A percentile compares a stretch with the other conserved stretches of the same genome.
These are phyloP conservation scores for Thielaviopsis punctulata DNA, from an alignment of 2,329 filamentous ascomycete genomes.

Conservation along the genomic window DNA sequence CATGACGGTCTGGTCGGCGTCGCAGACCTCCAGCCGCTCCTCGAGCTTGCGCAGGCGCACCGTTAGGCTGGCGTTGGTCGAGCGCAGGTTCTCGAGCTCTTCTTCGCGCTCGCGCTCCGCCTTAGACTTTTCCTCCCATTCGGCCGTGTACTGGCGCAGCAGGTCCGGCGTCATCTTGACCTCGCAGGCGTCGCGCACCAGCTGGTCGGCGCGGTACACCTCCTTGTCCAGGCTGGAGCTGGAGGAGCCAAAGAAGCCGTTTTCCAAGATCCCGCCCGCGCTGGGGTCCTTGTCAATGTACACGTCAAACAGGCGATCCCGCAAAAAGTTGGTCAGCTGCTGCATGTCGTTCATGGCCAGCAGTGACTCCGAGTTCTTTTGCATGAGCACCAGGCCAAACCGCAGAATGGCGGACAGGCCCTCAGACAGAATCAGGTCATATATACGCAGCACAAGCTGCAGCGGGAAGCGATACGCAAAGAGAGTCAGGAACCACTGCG, in stretches of 20 bases:
- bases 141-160: constrained; percentile 60
- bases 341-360: constrained; percentile 83
- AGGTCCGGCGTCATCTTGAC: constrained; percentile 71
- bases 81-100: constrained; percentile 59
- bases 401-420: constrained; percentile 85
- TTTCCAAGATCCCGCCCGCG: constrained; percentile 82
- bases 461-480: constrained; percentile 96
- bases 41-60: constrained; percentile 70
- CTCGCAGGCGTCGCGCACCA: constrained; percentile 83
- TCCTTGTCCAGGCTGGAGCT: constrained; percentile 84
- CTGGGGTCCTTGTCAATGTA: constrained; percentile 93
- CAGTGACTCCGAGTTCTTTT: constrained; percentile 68
- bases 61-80: constrained; percentile 49
- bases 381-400: constrained; percentile 91
- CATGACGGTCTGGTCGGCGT: constrained; percentile 77
- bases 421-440: constrained; percentile 86
- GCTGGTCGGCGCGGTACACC: constrained; percentile 81
- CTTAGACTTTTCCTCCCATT: constrained; percentile 89
- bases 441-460: constrained; percentile 88
- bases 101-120: constrained; percentile 64
- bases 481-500: constrained; percentile 97
- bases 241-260: constrained; percentile 90
- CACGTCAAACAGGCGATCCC: constrained; percentile 86
- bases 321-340: constrained; percentile 72
- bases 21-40: constrained; percentile 71